Evolutionary conservation across 306 rosid species (phyloP).

Genomic region (Senna siamea): DNA sequence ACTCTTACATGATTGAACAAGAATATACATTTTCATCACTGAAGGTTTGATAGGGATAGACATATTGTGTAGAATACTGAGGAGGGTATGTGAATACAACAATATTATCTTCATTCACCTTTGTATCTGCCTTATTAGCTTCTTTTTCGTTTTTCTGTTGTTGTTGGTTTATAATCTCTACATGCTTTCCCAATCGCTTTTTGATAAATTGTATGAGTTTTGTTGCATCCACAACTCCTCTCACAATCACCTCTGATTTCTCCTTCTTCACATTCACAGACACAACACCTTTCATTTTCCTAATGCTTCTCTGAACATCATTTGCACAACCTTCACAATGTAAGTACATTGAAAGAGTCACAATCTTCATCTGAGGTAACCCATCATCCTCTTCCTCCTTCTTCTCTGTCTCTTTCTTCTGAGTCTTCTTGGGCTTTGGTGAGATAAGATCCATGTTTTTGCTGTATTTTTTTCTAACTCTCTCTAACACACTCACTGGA

Average conservation of each 20-base stretch:
- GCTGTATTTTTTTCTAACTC: constrained; percentile 60
- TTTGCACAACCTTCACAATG: constrained; percentile 77
- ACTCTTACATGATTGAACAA: constrained; percentile 69
- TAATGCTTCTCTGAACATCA: constrained; percentile 57
- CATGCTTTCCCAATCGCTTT: constrained; percentile 62
- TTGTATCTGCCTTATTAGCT: no score
- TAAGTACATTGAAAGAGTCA: constrained; percentile 64
- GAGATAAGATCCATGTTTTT: constrained; percentile 66
- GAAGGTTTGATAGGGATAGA: constrained; percentile 56
- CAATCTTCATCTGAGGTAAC: constrained; percentile 35
- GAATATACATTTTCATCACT: constrained; percentile 78
- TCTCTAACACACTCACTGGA: constrained; percentile 59
- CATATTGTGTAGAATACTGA: constrained; percentile 53
- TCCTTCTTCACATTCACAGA: constrained; percentile 57
- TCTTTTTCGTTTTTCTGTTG: neutral
- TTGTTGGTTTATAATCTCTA: constrained; percentile 51
- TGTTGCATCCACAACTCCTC: constrained; percentile 57
- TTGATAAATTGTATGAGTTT: constrained; percentile 48
- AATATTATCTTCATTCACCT: neutral
- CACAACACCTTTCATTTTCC: constrained; percentile 64
- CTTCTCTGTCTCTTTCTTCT: constrained; percentile 35
- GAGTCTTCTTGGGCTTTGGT: constrained; percentile 48
- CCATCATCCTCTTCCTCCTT: constrained; percentile 32
- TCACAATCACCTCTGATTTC: constrained; percentile 60
- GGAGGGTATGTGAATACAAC: constrained; percentile 53